Evolutionary conservation across 305 asterid species (phyloP).

Genomic region (Fraxinus velutina): DNA sequence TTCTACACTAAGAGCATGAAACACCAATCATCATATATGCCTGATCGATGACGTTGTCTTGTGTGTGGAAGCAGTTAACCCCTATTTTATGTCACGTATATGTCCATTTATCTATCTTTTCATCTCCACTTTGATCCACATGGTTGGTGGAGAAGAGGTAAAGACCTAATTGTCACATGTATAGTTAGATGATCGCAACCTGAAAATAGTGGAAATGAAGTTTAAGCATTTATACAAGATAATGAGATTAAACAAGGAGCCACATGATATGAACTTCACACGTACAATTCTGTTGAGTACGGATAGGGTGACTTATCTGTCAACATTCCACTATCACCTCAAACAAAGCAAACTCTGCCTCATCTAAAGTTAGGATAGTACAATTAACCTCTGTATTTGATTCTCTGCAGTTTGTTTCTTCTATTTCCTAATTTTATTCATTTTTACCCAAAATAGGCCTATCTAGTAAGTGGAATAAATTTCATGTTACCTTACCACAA

Average conservation of each 20-base stretch:
- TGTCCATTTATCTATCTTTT: background rate
- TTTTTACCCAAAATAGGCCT: background rate
- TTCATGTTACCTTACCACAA: background rate
- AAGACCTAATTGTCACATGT: background rate
- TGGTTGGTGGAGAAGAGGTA: background rate
- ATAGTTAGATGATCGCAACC: background rate
- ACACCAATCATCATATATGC: background rate
- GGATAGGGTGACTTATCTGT: background rate
- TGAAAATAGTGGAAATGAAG: conserved; percentile 8
- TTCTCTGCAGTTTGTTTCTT: background rate
- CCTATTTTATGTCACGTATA: background rate
- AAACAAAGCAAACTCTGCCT: background rate
- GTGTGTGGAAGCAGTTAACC: background rate
- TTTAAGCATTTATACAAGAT: background rate
- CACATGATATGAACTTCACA: background rate
- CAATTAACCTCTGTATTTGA: background rate
- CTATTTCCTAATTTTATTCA: background rate
- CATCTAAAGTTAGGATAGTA: background rate
- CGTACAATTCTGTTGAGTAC: background rate
- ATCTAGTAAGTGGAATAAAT: background rate
- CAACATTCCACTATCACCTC: background rate
- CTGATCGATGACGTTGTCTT: background rate
- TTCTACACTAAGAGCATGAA: background rate
- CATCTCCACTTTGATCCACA: background rate
- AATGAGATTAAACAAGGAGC: background rate